Conservation (phyloP, 1,284 basidiomycete species). For the Ganoderma sp. region DNA sequence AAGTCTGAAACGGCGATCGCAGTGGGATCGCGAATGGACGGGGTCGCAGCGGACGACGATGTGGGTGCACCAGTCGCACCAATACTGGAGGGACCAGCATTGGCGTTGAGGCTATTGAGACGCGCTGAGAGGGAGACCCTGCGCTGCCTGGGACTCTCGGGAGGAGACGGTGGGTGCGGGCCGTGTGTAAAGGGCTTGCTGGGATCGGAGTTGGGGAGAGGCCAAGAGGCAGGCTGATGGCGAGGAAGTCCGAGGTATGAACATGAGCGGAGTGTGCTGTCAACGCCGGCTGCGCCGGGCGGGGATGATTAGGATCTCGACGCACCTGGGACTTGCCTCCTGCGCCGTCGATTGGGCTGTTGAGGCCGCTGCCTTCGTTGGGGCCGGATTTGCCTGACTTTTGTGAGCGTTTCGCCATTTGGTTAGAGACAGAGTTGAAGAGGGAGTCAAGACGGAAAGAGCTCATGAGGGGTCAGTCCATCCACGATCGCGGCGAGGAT, state of each 20-base stretch:
- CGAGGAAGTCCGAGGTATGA: not conserved
- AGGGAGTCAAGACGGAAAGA: not conserved
- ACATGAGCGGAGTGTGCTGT: not conserved
- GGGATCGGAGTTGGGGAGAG: not conserved
- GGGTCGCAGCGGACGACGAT: slow-evolving; percentile 26
- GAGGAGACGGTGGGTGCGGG: not conserved
- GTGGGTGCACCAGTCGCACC: not conserved
- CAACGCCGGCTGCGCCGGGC: not conserved
- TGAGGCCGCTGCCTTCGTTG: not conserved
- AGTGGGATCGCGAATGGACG: slow-evolving; percentile 28
- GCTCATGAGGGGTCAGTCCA: not conserved
- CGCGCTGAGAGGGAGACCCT: not conserved
- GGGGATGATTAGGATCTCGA: not conserved
- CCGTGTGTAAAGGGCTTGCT: not conserved
- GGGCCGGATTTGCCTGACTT: not conserved
- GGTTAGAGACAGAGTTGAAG: not conserved
- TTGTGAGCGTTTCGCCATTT: not conserved
- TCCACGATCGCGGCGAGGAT: not conserved
- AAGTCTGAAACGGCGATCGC: slow-evolving; percentile 49
- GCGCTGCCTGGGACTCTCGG: not conserved
- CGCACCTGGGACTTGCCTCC: not conserved
- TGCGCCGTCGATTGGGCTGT: too few relatives aligned
- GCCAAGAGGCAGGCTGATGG: not conserved
- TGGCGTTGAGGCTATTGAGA: not conserved
- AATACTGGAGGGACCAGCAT: not conserved